Conservation (phyloP, 1,284 basidiomycete species). For the Apiotrichum sp. region DNA sequence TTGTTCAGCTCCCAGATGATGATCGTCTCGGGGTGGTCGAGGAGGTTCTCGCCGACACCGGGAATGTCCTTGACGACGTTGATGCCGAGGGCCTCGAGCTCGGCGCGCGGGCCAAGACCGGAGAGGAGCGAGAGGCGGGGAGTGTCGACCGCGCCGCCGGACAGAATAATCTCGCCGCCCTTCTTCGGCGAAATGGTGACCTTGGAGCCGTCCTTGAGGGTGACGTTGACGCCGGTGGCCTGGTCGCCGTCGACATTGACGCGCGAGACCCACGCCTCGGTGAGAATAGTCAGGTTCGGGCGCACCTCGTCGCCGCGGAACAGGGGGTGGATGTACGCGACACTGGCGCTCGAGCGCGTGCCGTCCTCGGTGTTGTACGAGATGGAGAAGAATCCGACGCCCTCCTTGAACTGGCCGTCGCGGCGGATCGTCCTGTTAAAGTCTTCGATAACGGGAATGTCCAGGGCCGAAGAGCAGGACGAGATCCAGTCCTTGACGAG, state of each 20-base stretch:
- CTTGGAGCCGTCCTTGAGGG: slow-evolving; percentile 12
- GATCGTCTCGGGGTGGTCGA: slow-evolving; percentile 53
- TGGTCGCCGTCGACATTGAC: slow-evolving; percentile 12
- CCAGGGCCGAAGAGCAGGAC: slow-evolving; percentile 10
- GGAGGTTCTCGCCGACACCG: slow-evolving; percentile 61
- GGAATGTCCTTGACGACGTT: slow-evolving; percentile 51
- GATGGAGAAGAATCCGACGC: slow-evolving; percentile 19
- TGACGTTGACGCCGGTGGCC: slow-evolving; percentile 18
- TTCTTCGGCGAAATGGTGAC: slow-evolving; percentile 43
- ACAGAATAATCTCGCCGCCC: slow-evolving; percentile 41
- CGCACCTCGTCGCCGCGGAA: slow-evolving; percentile 18
- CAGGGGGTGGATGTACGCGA: slow-evolving; percentile 20
- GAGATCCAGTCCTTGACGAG: slow-evolving; percentile 14
- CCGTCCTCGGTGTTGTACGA: slow-evolving; percentile 21
- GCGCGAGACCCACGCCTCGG: slow-evolving; percentile 17
- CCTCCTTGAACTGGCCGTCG: slow-evolving; percentile 10
- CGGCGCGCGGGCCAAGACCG: slow-evolving; percentile 59
- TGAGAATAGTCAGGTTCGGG: slow-evolving; percentile 18
- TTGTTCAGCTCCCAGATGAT: slow-evolving; percentile 20
- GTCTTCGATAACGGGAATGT: slow-evolving; percentile 16
- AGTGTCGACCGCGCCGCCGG: slow-evolving; percentile 56
- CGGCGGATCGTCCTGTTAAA: slow-evolving; percentile 13
- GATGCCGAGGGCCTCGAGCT: slow-evolving; percentile 55
- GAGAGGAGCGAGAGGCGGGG: slow-evolving; percentile 60
- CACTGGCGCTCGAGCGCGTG: slow-evolving; percentile 5